These are phyloP conservation scores for Solanum phureja DNA, from an alignment of 257 asterid genomes.

Conservation along the genomic window DNA sequence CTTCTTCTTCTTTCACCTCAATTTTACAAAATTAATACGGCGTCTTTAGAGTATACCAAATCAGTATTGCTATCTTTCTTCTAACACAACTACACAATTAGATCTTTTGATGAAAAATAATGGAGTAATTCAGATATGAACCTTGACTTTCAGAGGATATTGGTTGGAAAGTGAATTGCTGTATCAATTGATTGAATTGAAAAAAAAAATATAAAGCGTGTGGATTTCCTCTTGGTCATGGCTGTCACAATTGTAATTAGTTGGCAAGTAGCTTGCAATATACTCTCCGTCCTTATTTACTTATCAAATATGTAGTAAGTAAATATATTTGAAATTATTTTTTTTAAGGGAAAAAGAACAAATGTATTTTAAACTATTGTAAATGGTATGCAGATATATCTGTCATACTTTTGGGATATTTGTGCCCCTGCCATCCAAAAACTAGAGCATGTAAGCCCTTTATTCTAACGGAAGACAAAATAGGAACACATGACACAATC, in stretches of 20 bases:
- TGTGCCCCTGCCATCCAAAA: rapidly evolving
- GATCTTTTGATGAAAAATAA: not conserved
- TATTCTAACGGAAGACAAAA: too few species aligned
- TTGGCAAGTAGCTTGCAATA: not conserved
- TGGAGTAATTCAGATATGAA: not conserved
- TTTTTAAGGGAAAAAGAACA: too few species aligned
- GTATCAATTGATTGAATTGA: not conserved
- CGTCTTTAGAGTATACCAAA: not conserved
- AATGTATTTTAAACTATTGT: too few species aligned
- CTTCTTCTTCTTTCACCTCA: not conserved
- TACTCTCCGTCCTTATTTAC: not conserved
- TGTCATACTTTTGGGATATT: too few species aligned
- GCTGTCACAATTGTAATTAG: not conserved
- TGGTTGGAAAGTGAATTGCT: not conserved
- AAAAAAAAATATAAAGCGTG: not conserved
- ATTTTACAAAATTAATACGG: not conserved
- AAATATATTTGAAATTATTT: too few species aligned
- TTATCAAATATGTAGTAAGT: not conserved
- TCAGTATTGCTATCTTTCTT: not conserved
- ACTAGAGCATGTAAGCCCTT: too few species aligned
- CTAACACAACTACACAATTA: not conserved
- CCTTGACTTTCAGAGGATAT: not conserved
- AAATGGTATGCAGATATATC: too few species aligned
- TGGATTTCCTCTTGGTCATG: not conserved
- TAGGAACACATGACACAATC: too few species aligned